Evolutionary conservation across 2,329 filamentous ascomycete species (phyloP), one percentile per base, ranked within the genome.

Genomic region (Xylariaceae sp.): DNA sequence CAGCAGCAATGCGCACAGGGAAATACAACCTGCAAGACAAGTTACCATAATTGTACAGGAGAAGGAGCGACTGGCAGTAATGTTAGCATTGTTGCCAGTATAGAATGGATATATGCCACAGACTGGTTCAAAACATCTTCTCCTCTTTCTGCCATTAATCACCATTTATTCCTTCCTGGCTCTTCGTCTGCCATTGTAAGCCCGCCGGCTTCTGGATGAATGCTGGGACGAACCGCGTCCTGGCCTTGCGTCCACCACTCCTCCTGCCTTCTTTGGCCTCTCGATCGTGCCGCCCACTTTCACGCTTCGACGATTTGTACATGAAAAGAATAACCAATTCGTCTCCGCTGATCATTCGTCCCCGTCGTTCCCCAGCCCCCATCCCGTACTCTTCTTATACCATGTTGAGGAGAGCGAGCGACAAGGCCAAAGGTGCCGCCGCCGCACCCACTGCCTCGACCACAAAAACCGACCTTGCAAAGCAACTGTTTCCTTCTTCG

Each of bases 401-500:
- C 30, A 60, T 60, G 58, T 48, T 60, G 31, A 31, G 46, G 23
- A 51, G 48, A 42, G 56, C 57, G 13, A 50, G 43, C 30, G 52
- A 59, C 29, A 55, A 41, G 28, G 51, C 46, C 18, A 52, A 55
- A 28, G 52, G 40, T n/a, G n/a, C n/a, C 9, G 67, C 60, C 47
- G 55, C 65, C 59, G 64, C 34, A 11, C 35, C 66, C 43, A 61
- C 59, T 39, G 15, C 56, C 58, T n/a, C 37, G 36, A 13, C 46
- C 19, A 17, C 38, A 27, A 57, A 61, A 35, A 48, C 54, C 7
- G 49, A 57, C 33, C 56, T 74, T 30, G 59, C 66, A 4, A 76
- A 78, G 56, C 67, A 74, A 41, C 61, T 74, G 12, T 76, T 80
- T 47, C 69, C 74, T 24, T n/a, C n/a, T 3, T 78, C 77, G 1